A percentile compares a stretch with the other conserved stretches of the same genome.
These are phyloP conservation scores for Endogone sp. DNA, from an alignment of 192 early-diverging fungal species.

Conservation along the genomic window DNA sequence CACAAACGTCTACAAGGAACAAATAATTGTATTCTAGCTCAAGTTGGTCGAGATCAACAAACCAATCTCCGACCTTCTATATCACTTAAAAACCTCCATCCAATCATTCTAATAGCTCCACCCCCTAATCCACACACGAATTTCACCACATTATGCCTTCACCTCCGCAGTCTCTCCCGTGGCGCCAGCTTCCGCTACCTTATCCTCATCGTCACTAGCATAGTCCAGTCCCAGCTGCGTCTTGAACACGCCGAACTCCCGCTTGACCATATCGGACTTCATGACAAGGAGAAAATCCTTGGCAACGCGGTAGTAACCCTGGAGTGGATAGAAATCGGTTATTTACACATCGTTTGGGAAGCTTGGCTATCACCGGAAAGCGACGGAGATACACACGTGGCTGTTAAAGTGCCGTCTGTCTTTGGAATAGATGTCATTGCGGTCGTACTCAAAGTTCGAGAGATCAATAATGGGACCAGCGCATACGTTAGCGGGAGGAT, in stretches of 20 bases:
- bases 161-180: neutral
- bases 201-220: neutral
- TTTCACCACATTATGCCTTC: neutral
- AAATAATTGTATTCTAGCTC: too few species aligned
- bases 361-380: neutral
- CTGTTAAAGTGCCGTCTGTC: constrained; percentile 32
- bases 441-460: constrained; percentile 30
- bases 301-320: constrained; percentile 29
- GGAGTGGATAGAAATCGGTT: neutral
- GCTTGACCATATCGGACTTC: constrained; percentile 32
- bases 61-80: too few species aligned
- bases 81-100: too few species aligned
- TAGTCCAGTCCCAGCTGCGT: constrained; percentile 24
- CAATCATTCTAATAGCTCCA: too few species aligned
- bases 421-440: constrained; percentile 30
- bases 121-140: too few species aligned
- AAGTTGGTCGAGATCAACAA: too few species aligned
- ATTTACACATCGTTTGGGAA: neutral
- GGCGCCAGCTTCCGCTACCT: neutral
- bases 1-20: too few species aligned
- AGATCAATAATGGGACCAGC: constrained; percentile 27
- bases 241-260: constrained; percentile 27
- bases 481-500: neutral
- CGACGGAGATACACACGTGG: neutral
- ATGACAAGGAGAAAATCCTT: constrained; percentile 30